Percentiles rank a stretch among this genome's conserved stretches.
Conservation (phyloP, 148 eudicot species). For the Linanthus parryae region DNA sequence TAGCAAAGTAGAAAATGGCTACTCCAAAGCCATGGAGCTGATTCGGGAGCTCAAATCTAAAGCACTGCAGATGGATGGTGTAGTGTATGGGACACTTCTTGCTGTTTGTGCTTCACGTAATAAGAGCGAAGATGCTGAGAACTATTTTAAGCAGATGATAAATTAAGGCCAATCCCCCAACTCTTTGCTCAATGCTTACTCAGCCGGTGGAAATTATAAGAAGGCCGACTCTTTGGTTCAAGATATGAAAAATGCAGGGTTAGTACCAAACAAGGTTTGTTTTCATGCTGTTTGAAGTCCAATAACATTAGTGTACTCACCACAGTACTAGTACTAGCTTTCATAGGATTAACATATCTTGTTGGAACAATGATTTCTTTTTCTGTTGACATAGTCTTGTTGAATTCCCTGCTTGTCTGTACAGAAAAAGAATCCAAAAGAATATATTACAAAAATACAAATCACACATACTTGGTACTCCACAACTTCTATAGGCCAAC, state of each 20-base stretch:
- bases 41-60: constrained; percentile 56
- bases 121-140: constrained; percentile 70
- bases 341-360: no score
- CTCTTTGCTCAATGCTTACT: constrained; percentile 84
- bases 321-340: no score
- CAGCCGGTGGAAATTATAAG: constrained; percentile 49
- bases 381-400: no score
- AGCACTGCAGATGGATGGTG: constrained; percentile 57
- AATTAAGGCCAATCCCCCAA: constrained; percentile 77
- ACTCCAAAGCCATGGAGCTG: constrained; percentile 60
- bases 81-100: constrained; percentile 72
- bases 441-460: no score
- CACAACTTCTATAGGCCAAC: no score
- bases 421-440: no score
- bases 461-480: no score
- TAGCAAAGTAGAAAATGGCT: constrained; percentile 53
- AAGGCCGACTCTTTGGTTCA: constrained; percentile 70
- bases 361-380: no score
- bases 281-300: constrained; percentile 15
- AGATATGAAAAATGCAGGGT: constrained; percentile 71
- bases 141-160: constrained; percentile 64
- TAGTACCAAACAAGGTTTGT: constrained; percentile 75
- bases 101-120: constrained; percentile 79
- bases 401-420: no score
- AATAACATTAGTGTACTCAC: no score